Percentiles rank a stretch among this genome's conserved stretches.
phyloP scores from a whole-genome alignment of 2,329 filamentous ascomycete species.

The Malbranchea zuffiana region DNA sequence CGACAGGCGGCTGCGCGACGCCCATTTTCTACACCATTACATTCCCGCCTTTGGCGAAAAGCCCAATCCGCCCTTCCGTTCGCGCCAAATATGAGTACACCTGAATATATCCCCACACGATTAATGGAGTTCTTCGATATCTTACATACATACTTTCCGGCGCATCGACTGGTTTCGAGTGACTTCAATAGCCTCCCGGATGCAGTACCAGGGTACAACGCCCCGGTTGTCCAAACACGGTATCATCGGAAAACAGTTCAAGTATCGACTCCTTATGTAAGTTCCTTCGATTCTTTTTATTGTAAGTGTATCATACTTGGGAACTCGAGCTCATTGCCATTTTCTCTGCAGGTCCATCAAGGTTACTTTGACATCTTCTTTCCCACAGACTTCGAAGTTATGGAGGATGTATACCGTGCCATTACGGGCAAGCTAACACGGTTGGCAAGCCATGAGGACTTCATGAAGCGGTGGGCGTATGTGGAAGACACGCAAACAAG shows the following conservation, averaged over 20 bases:
- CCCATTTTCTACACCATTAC: slow-evolving; percentile 34
- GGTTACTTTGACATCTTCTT: slow-evolving; percentile 99
- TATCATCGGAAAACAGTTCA: slow-evolving; percentile 80
- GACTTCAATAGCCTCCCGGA: slow-evolving; percentile 85
- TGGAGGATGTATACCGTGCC: slow-evolving; percentile 84
- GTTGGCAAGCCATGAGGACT: slow-evolving; percentile 78
- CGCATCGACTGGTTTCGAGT: slow-evolving; percentile 74
- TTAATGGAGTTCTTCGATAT: slow-evolving; percentile 97
- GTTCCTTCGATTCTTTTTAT: slow-evolving; percentile 24
- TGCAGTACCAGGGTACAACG: slow-evolving; percentile 72
- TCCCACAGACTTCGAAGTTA: slow-evolving; percentile 83
- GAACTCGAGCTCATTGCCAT: neutral
- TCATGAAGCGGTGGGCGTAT: slow-evolving; percentile 80
- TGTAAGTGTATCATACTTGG: slow-evolving; percentile 8
- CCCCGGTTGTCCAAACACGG: slow-evolving; percentile 90
- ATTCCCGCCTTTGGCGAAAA: slow-evolving; percentile 45
- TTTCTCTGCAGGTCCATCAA: slow-evolving; percentile 66
- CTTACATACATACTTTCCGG: slow-evolving; percentile 76
- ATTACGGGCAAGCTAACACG: slow-evolving; percentile 85
- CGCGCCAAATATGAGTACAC: slow-evolving; percentile 61
- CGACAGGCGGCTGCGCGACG: slow-evolving; percentile 57
- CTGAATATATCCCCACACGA: slow-evolving; percentile 89
- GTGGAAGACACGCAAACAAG: slow-evolving; percentile 78
- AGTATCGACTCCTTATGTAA: slow-evolving; percentile 78
- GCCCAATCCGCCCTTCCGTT: slow-evolving; percentile 58